A percentile compares a stretch with the other conserved stretches of the same genome.
These are phyloP conservation scores for Venturia oleaginea DNA, from an alignment of 2,329 filamentous ascomycete species.

Conservation along the genomic window DNA sequence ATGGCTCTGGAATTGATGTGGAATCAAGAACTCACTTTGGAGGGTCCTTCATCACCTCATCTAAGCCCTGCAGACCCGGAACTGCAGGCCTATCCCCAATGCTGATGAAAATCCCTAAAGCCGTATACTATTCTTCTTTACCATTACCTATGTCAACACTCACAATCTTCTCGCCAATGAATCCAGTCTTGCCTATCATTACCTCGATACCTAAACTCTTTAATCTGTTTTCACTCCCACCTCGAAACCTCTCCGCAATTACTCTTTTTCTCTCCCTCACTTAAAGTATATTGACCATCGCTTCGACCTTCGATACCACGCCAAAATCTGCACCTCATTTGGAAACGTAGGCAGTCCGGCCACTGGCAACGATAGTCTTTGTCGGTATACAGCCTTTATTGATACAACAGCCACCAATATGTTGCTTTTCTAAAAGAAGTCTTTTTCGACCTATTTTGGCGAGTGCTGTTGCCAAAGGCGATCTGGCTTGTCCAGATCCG, in stretches of 20 bases:
- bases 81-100: constrained; percentile 35
- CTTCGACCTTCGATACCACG: constrained; percentile 26
- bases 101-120: constrained; percentile 37
- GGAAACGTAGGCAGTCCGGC: constrained; percentile 39
- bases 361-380: constrained; percentile 48
- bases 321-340: constrained; percentile 38
- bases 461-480: constrained; percentile 41
- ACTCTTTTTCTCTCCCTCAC: constrained; percentile 45
- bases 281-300: constrained; percentile 39
- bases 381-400: constrained; percentile 50
- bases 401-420: constrained; percentile 46
- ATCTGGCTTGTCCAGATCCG: constrained; percentile 46
- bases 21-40: constrained; percentile 36
- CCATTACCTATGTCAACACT: constrained; percentile 26
- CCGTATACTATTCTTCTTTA: constrained; percentile 26
- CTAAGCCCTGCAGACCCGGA: constrained; percentile 31
- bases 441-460: constrained; percentile 37
- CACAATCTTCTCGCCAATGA: constrained; percentile 33
- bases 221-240: constrained; percentile 38
- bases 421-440: constrained; percentile 38
- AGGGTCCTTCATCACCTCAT: constrained; percentile 23
- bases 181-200: constrained; percentile 37
- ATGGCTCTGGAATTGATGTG: constrained; percentile 38
- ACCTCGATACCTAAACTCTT: constrained; percentile 34
- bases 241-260: constrained; percentile 43